Conservation (phyloP, 2,329 filamentous ascomycete species). For the Ceratocystis variospora region DNA sequence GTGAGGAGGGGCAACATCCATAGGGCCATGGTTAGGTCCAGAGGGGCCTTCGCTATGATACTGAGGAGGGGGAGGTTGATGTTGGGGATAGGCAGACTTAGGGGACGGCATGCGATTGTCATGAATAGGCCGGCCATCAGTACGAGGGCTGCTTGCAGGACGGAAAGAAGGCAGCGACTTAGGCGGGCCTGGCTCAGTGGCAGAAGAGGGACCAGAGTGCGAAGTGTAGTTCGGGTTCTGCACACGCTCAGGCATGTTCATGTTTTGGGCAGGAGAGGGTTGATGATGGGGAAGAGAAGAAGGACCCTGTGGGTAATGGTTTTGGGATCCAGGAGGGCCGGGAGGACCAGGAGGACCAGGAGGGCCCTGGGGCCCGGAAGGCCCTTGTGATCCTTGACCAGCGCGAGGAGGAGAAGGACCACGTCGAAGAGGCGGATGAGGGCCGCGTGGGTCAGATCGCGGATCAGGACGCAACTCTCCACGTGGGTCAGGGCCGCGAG, state of each 20-base stretch:
- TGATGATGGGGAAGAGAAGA: conserved; percentile 24
- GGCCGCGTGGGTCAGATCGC: conserved; percentile 23
- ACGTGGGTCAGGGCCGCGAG: conserved; percentile 20
- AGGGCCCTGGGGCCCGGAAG: conserved; percentile 20
- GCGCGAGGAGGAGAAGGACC: conserved; percentile 9
- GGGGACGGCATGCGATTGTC: conserved; percentile 87
- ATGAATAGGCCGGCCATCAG: conserved; percentile 67
- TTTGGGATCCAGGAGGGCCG: conserved; percentile 38
- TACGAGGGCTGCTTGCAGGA: conserved; percentile 58
- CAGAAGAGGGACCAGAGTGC: conserved; percentile 26
- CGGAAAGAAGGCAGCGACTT: conserved; percentile 50
- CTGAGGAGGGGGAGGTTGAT: conserved; percentile 38
- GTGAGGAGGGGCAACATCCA: conserved; percentile 50
- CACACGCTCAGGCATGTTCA: conserved; percentile 30
- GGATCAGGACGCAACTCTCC: conserved; percentile 12
- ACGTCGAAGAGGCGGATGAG: conserved; percentile 37
- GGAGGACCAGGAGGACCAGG: conserved; percentile 26
- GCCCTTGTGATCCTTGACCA: conserved; percentile 23
- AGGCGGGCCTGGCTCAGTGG: conserved; percentile 15
- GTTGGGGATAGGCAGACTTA: conserved; percentile 70
- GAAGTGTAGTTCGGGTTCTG: conserved; percentile 49
- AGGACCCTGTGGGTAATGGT: conserved; percentile 28
- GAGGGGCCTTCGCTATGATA: conserved; percentile 51
- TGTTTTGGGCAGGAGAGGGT: conserved; percentile 29
- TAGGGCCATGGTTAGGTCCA: conserved; percentile 36